Base-by-base conservation (phyloP, 2,329 filamentous ascomycete species). In the Fusarium sp. region DNA sequence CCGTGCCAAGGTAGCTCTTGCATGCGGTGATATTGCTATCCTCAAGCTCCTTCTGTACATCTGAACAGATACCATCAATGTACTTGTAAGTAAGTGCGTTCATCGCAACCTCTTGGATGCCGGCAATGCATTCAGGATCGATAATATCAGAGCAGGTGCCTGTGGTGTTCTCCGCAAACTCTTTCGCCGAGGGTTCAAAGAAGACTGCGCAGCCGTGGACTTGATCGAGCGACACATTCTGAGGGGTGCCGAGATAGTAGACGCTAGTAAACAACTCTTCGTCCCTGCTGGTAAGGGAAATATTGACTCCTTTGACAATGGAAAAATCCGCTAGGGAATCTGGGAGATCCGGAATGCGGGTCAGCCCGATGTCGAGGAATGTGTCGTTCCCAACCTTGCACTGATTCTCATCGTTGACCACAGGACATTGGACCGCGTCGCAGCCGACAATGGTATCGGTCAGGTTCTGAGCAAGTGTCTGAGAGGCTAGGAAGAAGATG, bases 61-160 rank as follows among this genome's bases (percentile, higher is more conserved):
- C 20, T 24, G 16, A 14, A 20, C 54, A 58, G 20, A 38, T 24
- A n/a, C 54, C 31, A 14, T 38, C 34, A 18, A 38, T 11, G 34
- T 58, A 58, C 24, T 20, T 38, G 34, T 58, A 37, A 27, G 20
- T 37, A 11, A 58, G 42, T 24, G 42, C 54, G 13, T 22, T 24
- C 8, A 22, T 22, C 5, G 54, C 54, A 2, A 52, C n/a, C 13
- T 62, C 42, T 35, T 62, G 59, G 40, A 62, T 45, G 22, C 29
- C 59, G 6, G 27, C 59, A 14, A 62, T 62, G n/a, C 59, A 62
- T 29, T 14, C 42, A 2, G 27, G 29, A 9, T 62, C 42, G 59
- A 62, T 62, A 24, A 62, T 18, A 31, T 62, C 59, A 31, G 42
- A 62, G 42, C 59, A 62, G 22, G 59, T 50, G n/a, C 59, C 59